Base-by-base conservation (phyloP, 805 yeast species). In the Metschnikowia anglica region DNA sequence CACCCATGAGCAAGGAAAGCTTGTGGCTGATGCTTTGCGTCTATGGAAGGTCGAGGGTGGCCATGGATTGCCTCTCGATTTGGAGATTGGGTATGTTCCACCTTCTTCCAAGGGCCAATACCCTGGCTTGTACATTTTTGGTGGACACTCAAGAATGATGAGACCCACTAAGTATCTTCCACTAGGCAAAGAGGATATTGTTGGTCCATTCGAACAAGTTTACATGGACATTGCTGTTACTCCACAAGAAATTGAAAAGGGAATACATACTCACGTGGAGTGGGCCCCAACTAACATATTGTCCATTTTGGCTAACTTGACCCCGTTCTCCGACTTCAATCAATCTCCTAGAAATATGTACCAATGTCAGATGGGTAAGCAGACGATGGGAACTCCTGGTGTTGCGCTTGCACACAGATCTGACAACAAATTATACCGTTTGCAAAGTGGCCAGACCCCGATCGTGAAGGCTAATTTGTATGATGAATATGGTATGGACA, bases 331-430 rank as follows among this genome's bases (percentile, higher is more conserved):
- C 1, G 99, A 93, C 66, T 93, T 93, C 74, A 93, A 93, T 68
- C 99, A 93, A 74, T 90, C 97, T 20, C 99, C 99, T 60, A 86
- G 99, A 81, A 93, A 93, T 66, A 93, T 93, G 98, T 93, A 93
- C 66, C 99, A 93, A 73, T 93, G 99, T 72, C 99, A 93, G 77
- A 93, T 93, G 99, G 98, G 97, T 80, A 93, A 93, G 72, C 99
- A 93, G 74, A 91, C 99, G 16, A 93, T 93, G 99, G 99, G 99
- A 68, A 93, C 99, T 4, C 99, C 99, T 7, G 98, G 98, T 70
- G 96, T 93, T 51, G 98, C 95, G 0, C 73, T 91, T 41, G 79
- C 73, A 34, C 96, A 89, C 65, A 80, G 99, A 66, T 85, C 96
- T 1, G 99, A 93, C 66, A 93, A 93, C 72, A 93, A 91, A 65